Evolutionary conservation across 1,139 yeast genomes (phyloP), one percentile per base, ranked within the genome.

Genomic region (Yamadazyma triangularis): DNA sequence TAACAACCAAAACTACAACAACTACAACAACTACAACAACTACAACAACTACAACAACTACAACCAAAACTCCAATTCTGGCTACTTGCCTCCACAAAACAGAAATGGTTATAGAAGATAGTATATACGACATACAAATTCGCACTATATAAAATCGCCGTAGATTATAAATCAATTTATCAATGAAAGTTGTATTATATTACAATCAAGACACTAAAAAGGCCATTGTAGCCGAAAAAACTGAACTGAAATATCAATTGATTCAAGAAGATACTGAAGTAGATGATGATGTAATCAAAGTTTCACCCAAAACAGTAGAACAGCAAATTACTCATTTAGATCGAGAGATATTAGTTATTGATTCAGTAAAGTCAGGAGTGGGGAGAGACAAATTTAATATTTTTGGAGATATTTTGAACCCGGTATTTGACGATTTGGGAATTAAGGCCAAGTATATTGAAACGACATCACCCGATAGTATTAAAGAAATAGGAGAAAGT

Each of bases 291-390:
- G 10, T 24, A 6, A 8, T 10, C 4, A 24, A 24, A 24, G 13
- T 24, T 15, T 23, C 14, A n/a, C 8, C 13, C 7, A 10, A 10
- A 9, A 18, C 8, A 8, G 10, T 12, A 7, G n/a, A 11, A 7
- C 6, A 22, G n/a, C 11, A 22, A 22, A 8, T 22, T 22, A 6
- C 24, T 11, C 24, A n/a, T 5, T 18, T 23, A 5, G 18, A 33
- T 11, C 30, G 27, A 9, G 15, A 28, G 13, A 25, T 41, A 5
- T 29, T 34, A 4, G 36, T 59, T 2, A 46, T 80, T 9, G 87
- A 81, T 44, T 80, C 88, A 0, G 48, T 71, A 2, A 51, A 53
- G 8, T 77, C 87, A 0, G 87, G 87, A 0, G 58, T 58, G 0
- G 81, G 80, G 1, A 60, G 83, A 35, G 38, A 45, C 1, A 39